A percentile compares a stretch with the other conserved stretches of the same genome.
Evolutionary conservation across 306 rosid genomes (phyloP).

Genomic region (Styphnolobium japonicum): DNA sequence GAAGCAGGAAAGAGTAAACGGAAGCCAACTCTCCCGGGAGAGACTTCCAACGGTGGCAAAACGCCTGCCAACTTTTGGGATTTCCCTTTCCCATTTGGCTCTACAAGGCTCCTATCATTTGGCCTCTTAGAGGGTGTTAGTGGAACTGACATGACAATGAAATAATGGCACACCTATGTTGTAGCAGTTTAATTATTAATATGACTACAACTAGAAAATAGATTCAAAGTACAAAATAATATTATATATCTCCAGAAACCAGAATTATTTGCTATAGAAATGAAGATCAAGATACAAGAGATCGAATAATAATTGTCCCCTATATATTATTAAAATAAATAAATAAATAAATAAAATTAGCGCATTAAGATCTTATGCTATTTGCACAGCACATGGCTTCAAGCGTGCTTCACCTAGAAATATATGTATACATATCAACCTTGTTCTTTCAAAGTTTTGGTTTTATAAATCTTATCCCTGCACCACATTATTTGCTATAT

Average conservation of each 20-base stretch:
- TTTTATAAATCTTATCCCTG: too few relatives aligned
- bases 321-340: too few relatives aligned
- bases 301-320: too few relatives aligned
- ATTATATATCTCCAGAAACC: neutral
- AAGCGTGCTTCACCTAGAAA: neutral
- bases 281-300: neutral
- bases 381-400: neutral
- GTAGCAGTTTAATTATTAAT: neutral
- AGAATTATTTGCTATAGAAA: too few relatives aligned
- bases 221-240: neutral
- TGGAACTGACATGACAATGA: constrained; percentile 47
- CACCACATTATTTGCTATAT: too few relatives aligned
- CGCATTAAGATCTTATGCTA: neutral
- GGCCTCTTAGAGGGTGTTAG: constrained; percentile 76
- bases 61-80: constrained; percentile 47
- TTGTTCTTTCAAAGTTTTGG: too few relatives aligned
- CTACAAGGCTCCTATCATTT: constrained; percentile 39
- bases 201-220: neutral
- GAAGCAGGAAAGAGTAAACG: constrained; percentile 65
- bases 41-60: constrained; percentile 26
- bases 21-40: constrained; percentile 45
- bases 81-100: constrained; percentile 63
- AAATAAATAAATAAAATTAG: too few relatives aligned
- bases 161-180: constrained; percentile 15
- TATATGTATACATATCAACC: too few relatives aligned